Percentiles rank a stretch among this genome's conserved stretches.
Conservation (phyloP, 768 basidiomycete genomes). For the Saitozyma podzolica region DNA sequence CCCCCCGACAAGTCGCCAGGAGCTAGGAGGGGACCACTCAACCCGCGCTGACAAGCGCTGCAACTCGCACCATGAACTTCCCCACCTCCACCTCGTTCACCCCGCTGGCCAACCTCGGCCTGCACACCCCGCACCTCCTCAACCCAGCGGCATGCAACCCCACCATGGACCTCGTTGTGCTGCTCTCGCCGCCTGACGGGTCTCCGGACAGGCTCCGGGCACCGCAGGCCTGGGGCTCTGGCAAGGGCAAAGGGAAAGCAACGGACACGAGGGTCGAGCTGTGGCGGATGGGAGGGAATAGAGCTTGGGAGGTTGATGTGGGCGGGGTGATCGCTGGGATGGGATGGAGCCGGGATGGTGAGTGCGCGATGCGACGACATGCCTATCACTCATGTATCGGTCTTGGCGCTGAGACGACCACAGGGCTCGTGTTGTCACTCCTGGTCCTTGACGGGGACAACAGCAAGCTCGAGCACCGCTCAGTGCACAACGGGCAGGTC, state of each 20-base stretch:
- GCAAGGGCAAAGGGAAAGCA: slow-evolving; percentile 14
- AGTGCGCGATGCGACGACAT: too few species aligned
- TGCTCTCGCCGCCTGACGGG: slow-evolving; percentile 10
- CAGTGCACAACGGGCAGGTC: slow-evolving; percentile 34
- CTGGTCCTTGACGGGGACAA: slow-evolving; percentile 5
- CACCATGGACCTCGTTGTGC: slow-evolving; percentile 40
- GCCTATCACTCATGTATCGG: background rate
- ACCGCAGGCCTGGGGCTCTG: background rate
- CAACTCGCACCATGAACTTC: too few species aligned
- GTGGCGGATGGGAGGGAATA: slow-evolving; percentile 24
- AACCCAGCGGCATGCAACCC: slow-evolving; percentile 41
- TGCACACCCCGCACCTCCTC: slow-evolving; percentile 17
- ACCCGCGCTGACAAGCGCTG: too few species aligned
- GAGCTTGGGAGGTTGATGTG: slow-evolving; percentile 39
- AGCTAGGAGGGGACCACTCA: too few species aligned
- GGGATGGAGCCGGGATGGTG: slow-evolving; percentile 42
- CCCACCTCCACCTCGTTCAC: slow-evolving; percentile 25
- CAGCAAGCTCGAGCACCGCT: slow-evolving; percentile 28
- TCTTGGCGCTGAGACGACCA: too few species aligned
- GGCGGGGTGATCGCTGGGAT: slow-evolving; percentile 22
- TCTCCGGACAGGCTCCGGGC: too few species aligned
- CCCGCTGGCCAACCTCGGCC: slow-evolving; percentile 24
- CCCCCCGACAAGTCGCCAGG: too few species aligned
- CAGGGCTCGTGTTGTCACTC: slow-evolving; percentile 32
- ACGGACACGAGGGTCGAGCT: slow-evolving; percentile 13